Evolutionary conservation across 805 yeast genomes (phyloP).

Genomic region (Cyberlindnera veronae): DNA sequence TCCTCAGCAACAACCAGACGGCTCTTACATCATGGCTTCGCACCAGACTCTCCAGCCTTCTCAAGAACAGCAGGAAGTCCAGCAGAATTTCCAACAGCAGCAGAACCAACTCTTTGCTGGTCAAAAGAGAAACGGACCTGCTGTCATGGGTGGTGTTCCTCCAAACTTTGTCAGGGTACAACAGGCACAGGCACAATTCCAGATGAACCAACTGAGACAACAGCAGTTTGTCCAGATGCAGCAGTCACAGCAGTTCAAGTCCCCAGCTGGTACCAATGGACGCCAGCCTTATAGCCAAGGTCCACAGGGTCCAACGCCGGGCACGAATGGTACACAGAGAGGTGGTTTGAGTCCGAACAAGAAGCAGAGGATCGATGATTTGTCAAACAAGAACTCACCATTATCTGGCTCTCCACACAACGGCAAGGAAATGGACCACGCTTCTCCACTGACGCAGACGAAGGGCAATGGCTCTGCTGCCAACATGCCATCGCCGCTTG

Average conservation of each 20-base stretch:
- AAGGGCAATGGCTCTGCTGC: slow-evolving; percentile 16
- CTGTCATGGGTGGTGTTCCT: slow-evolving; percentile 11
- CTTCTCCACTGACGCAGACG: slow-evolving; percentile 13
- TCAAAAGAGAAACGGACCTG: slow-evolving; percentile 11
- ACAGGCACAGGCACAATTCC: slow-evolving; percentile 43
- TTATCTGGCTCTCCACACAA: slow-evolving; percentile 12
- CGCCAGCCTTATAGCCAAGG: slow-evolving; percentile 7
- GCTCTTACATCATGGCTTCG: slow-evolving; percentile 16
- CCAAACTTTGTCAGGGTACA: slow-evolving; percentile 28
- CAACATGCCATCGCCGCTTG: slow-evolving; percentile 26
- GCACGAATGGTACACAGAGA: slow-evolving; percentile 4
- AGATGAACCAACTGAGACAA: slow-evolving; percentile 48
- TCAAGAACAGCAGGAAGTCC: slow-evolving; percentile 28
- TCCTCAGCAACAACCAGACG: slow-evolving; percentile 6
- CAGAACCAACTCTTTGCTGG: slow-evolving; percentile 27
- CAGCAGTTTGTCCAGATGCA: slow-evolving; percentile 28
- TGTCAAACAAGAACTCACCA: slow-evolving; percentile 12
- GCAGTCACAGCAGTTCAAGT: slow-evolving; percentile 27
- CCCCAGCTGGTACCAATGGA: slow-evolving; percentile 3
- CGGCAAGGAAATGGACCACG: slow-evolving; percentile 6
- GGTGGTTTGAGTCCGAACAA: slow-evolving; percentile 21
- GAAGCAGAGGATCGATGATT: slow-evolving; percentile 20
- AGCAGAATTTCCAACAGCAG: slow-evolving; percentile 27
- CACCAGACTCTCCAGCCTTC: slow-evolving; percentile 20
- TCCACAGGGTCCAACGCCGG: neutral